phyloP scores from a whole-genome alignment of 2,329 filamentous ascomycete genomes.

The Calonectria ilicicola region DNA sequence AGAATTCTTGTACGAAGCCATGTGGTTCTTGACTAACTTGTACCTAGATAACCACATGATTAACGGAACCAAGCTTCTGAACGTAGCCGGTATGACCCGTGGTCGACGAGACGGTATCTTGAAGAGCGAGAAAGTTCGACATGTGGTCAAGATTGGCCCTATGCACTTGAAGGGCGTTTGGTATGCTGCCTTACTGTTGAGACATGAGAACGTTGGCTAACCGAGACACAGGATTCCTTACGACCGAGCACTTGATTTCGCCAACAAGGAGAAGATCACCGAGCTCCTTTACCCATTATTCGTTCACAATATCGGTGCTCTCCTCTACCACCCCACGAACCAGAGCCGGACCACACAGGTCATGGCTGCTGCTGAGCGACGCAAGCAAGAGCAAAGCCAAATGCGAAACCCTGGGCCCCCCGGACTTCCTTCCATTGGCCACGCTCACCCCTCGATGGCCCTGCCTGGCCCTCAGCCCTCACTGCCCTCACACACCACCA shows the following conservation, averaged over 20 bases:
- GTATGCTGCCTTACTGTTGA: slow-evolving; percentile 66
- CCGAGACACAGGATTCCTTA: slow-evolving; percentile 85
- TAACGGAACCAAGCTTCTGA: slow-evolving; percentile 96
- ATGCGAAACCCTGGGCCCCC: slow-evolving; percentile 70
- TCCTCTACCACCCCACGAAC: slow-evolving; percentile 94
- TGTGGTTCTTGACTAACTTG: slow-evolving; percentile 15
- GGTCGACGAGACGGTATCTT: slow-evolving; percentile 95
- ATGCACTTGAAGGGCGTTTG: slow-evolving; percentile 99
- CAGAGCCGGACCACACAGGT: slow-evolving; percentile 85
- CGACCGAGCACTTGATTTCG: slow-evolving; percentile 96
- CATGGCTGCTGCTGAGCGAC: slow-evolving; percentile 85
- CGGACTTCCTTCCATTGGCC: slow-evolving; percentile 75
- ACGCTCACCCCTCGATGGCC: slow-evolving; percentile 72
- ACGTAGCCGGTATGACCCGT: slow-evolving; percentile 98
- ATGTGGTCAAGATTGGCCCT: slow-evolving; percentile 98
- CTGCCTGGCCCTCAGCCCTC: slow-evolving; percentile 68
- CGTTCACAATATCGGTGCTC: slow-evolving; percentile 94
- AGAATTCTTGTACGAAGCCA: slow-evolving; percentile 35
- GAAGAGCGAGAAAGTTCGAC: slow-evolving; percentile 96
- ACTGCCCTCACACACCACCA: slow-evolving; percentile 75
- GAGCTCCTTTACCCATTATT: slow-evolving; percentile 95
- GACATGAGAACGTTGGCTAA: slow-evolving; percentile 40
- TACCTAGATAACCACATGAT: slow-evolving; percentile 95
- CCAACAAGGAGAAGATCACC: slow-evolving; percentile 99
- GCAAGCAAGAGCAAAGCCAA: slow-evolving; percentile 77